A percentile compares a stretch with the other conserved stretches of the same genome.
These are phyloP conservation scores for Plasmodium blacklocki DNA, from an alignment of 169 alveolate species.

Conservation along the genomic window DNA sequence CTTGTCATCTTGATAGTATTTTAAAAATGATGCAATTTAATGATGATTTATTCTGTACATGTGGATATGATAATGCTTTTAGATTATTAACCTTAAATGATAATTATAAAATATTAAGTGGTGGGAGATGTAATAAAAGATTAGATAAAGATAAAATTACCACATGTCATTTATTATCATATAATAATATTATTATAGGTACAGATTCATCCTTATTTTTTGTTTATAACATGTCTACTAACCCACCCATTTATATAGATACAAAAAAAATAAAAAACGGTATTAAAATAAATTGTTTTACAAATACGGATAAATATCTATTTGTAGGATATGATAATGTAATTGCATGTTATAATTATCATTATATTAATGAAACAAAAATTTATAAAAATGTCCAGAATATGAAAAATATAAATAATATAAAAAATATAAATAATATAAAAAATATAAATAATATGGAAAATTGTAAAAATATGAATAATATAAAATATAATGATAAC, in stretches of 20 bases:
- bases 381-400: background rate
- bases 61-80: conserved; percentile 86
- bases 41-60: conserved; percentile 77
- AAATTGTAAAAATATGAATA: background rate
- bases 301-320: conserved; percentile 71
- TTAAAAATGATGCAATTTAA: conserved; percentile 62
- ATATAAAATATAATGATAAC: background rate
- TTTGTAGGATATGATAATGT: conserved; percentile 60
- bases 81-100: conserved; percentile 74
- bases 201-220: conserved; percentile 36
- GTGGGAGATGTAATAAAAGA: conserved; percentile 84
- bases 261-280: conserved; percentile 58
- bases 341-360: conserved; percentile 73
- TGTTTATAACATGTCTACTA: conserved; percentile 49
- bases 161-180: conserved; percentile 62
- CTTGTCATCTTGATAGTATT: conserved; percentile 81
- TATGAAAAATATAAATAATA: background rate
- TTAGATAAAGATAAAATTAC: conserved; percentile 83
- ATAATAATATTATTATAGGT: conserved; percentile 53
- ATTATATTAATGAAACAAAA: conserved; percentile 25
- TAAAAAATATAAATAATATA: background rate
- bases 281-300: conserved; percentile 36
- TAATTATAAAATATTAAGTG: conserved; percentile 77
- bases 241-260: conserved; percentile 65
- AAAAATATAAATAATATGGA: background rate